These are phyloP conservation scores for Zalaria sp. DNA, from an alignment of 2,329 filamentous ascomycete species.

Conservation along the genomic window DNA sequence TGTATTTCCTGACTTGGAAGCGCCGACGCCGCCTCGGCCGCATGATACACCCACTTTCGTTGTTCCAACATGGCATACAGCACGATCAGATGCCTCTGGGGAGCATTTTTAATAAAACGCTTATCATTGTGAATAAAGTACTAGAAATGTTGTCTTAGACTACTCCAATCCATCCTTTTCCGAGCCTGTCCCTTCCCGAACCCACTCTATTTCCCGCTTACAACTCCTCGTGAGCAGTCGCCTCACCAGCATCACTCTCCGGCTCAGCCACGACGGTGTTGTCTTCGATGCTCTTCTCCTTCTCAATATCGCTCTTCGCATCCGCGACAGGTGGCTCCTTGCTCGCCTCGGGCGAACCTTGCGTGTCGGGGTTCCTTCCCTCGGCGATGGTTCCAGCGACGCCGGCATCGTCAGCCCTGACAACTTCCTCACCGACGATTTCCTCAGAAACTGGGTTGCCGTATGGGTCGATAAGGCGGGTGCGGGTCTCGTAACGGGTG, in stretches of 20 bases:
- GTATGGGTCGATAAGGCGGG: slow-evolving; percentile 62
- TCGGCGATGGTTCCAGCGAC: slow-evolving; percentile 37
- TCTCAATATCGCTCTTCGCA: slow-evolving; percentile 25
- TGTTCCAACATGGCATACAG: too few relatives aligned
- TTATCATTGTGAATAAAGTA: too few relatives aligned
- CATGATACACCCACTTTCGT: too few relatives aligned
- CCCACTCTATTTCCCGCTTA: background rate
- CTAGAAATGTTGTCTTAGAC: too few relatives aligned
- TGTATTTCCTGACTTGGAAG: background rate
- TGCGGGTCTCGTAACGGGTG: slow-evolving; percentile 91
- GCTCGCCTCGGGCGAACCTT: slow-evolving; percentile 24
- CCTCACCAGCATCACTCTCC: slow-evolving; percentile 7
- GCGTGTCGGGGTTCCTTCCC: slow-evolving; percentile 43
- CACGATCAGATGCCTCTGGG: too few relatives aligned
- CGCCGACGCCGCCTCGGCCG: too few relatives aligned
- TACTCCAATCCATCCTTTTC: too few relatives aligned
- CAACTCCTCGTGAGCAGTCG: slow-evolving; percentile 8
- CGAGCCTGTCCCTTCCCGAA: too few relatives aligned
- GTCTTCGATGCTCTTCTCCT: slow-evolving; percentile 29
- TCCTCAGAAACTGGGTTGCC: slow-evolving; percentile 59
- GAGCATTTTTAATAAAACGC: too few relatives aligned
- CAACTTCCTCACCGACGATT: slow-evolving; percentile 20
- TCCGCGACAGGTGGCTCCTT: slow-evolving; percentile 26
- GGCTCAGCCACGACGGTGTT: slow-evolving; percentile 7
- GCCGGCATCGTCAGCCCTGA: slow-evolving; percentile 12